phyloP scores from a whole-genome alignment of 371 early-diverging fungal species.

The Mucor indicus region DNA sequence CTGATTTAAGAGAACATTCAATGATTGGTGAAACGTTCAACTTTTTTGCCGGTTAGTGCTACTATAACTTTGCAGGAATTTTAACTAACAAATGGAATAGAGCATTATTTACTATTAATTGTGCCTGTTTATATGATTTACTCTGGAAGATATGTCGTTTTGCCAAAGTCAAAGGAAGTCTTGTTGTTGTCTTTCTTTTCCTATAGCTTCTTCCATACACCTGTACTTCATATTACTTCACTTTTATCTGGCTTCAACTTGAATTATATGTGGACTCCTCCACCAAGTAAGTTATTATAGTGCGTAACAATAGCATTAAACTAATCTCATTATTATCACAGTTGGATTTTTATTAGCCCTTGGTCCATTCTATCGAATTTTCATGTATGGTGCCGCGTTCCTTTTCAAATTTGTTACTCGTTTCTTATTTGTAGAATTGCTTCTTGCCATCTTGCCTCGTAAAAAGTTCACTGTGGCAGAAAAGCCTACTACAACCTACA shows the following conservation, averaged over 20 bases:
- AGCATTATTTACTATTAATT: constrained; percentile 51
- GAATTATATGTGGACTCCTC: constrained; percentile 60
- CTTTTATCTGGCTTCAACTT: constrained; percentile 52
- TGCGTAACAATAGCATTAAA: too few species aligned
- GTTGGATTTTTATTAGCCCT: constrained; percentile 38
- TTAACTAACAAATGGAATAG: too few species aligned
- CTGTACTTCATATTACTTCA: constrained; percentile 48
- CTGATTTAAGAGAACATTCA: constrained; percentile 56
- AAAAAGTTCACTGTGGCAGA: constrained; percentile 9
- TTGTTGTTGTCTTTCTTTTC: constrained; percentile 54
- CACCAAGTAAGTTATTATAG: constrained; percentile 40
- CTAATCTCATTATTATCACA: constrained; percentile 5
- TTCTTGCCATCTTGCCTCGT: constrained; percentile 16
- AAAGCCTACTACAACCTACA: background rate
- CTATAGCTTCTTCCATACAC: constrained; percentile 59
- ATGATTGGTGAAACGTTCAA: constrained; percentile 57
- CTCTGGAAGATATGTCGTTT: constrained; percentile 53
- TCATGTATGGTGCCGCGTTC: constrained; percentile 35
- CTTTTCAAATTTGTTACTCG: constrained; percentile 29
- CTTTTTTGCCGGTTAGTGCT: constrained; percentile 58
- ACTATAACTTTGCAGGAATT: too few species aligned
- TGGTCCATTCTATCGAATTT: constrained; percentile 38
- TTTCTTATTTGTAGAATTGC: constrained; percentile 18
- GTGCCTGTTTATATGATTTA: constrained; percentile 61
- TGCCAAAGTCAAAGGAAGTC: constrained; percentile 50